Evolutionary conservation across 2,329 filamentous ascomycete species (phyloP).

Genomic region (Lecanoromycetidae sp.): DNA sequence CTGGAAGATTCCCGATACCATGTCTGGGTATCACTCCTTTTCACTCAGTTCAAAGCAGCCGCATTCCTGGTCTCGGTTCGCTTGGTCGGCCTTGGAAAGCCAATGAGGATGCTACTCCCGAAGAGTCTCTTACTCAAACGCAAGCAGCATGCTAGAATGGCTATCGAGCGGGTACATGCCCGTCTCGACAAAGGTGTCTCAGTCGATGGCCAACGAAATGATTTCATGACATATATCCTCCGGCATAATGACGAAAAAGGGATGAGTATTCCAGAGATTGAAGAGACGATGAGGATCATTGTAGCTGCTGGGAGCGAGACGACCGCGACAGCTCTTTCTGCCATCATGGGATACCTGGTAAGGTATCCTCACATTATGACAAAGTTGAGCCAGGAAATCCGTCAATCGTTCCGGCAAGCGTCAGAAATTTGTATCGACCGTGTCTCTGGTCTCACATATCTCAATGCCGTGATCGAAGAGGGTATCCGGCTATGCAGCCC

Average conservation of each 20-base stretch:
- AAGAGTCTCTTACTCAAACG: conserved; percentile 5
- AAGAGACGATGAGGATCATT: conserved; percentile 25
- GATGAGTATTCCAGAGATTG: conserved; percentile 25
- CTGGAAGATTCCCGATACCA: conserved; percentile 19
- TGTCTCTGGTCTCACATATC: conserved; percentile 7
- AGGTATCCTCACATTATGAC: conserved; percentile 23
- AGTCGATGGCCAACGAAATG: conserved; percentile 13
- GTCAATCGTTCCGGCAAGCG: background rate
- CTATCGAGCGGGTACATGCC: conserved; percentile 4
- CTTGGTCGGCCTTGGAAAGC: conserved; percentile 3
- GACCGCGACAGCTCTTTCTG: conserved; percentile 34
- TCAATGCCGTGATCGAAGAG: conserved; percentile 20
- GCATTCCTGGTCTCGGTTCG: background rate
- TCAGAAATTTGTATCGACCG: conserved; percentile 4
- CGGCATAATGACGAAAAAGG: conserved; percentile 20
- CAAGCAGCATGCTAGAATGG: conserved; percentile 1
- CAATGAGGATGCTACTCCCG: conserved; percentile 5
- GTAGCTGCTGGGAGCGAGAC: conserved; percentile 36
- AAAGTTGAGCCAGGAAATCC: conserved; percentile 30
- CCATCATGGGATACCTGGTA: conserved; percentile 32
- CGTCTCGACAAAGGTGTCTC: conserved; percentile 9
- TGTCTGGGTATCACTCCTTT: conserved; percentile 10
- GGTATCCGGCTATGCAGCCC: conserved; percentile 19
- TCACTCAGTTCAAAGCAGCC: conserved; percentile 4
- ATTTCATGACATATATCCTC: conserved; percentile 17